Evolutionary conservation across 1,139 yeast genomes (phyloP).

Genomic region (Pichia sp.): DNA sequence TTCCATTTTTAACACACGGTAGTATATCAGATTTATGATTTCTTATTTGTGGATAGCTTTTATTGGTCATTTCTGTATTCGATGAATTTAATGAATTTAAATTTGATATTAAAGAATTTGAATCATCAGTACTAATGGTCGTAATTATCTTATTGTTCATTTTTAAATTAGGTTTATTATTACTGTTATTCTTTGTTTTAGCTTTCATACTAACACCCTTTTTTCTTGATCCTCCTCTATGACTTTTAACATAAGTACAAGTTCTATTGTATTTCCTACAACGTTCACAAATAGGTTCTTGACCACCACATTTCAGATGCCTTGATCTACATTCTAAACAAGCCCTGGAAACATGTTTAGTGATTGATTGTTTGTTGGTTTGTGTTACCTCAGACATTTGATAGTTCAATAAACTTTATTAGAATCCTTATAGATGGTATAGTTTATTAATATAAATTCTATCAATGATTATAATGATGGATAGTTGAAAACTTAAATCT

Average conservation of each 20-base stretch:
- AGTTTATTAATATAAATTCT: too few species aligned
- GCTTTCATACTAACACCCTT: constrained; percentile 35
- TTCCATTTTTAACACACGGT: constrained; percentile 27
- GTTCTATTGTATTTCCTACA: constrained; percentile 32
- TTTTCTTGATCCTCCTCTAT: constrained; percentile 46
- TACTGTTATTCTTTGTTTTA: not conserved
- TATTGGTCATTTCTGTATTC: not conserved
- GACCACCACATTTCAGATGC: constrained; percentile 45
- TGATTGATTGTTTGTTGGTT: not conserved
- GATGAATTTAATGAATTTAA: not conserved
- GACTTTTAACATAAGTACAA: constrained; percentile 43
- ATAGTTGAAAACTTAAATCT: too few species aligned
- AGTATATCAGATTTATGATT: constrained; percentile 17
- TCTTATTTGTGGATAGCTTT: too few species aligned
- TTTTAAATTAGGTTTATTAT: too few species aligned
- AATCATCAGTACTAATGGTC: too few species aligned
- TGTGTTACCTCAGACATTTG: too few species aligned
- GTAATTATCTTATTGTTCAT: too few species aligned
- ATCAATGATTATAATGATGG: too few species aligned
- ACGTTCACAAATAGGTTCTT: constrained; percentile 38
- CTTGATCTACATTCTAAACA: constrained; percentile 45
- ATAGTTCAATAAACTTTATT: too few species aligned
- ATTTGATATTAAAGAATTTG: too few species aligned
- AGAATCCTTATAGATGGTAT: too few species aligned
- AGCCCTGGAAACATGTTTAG: constrained; percentile 38